Evolutionary conservation across 768 basidiomycete genomes (phyloP), one percentile per base, ranked within the genome.

Genomic region (Strobilomyces echinocephalus): DNA sequence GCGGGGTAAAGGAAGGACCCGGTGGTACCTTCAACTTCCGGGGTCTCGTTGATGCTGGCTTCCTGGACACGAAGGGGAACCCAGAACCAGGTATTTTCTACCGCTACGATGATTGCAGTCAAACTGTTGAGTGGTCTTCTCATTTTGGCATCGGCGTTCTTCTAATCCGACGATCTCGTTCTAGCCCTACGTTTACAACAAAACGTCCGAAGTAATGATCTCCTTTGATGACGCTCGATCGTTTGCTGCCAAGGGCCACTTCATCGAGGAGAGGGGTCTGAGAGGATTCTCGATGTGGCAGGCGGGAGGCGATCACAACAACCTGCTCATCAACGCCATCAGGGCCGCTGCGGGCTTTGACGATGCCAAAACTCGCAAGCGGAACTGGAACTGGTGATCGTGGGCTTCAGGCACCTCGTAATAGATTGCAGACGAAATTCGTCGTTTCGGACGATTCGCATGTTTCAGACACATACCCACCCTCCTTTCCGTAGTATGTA

Each of bases 281-380:
- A 73, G 70, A 53, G 88, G 87, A 4, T 88, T 88, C 65, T 72
- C 81, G 1, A 79, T 85, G 69, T 88, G 86, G 86, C 83, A 88
- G 63, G 78, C 83, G 43, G 84, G 79, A 30, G 84, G 84, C 5
- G 88, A 88, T 63, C 75, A 69, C 46, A 57, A 81, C n/a, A 75
- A 87, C 60, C 74, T 79, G 18, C 72, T 89, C 41, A 71, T 88
- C 4, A 74, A 86, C 64, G 73, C 87, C 6, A 84, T 88, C 28
- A 60, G 57, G 20, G 0, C 0, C 20, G 20, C 56, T 0, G 52
- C 48, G 30, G 63, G 60, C 21, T 50, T 54, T 39, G 48, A 39
- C 34, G 16, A 6, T 36, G 7, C 16, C 14, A 14, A 36, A n/a
- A 16, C 15, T 36, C 7, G 5, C 4, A 36, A 36, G 15, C 15